phyloP scores from a whole-genome alignment of 306 rosid species.

The Inga leiocalycina region DNA sequence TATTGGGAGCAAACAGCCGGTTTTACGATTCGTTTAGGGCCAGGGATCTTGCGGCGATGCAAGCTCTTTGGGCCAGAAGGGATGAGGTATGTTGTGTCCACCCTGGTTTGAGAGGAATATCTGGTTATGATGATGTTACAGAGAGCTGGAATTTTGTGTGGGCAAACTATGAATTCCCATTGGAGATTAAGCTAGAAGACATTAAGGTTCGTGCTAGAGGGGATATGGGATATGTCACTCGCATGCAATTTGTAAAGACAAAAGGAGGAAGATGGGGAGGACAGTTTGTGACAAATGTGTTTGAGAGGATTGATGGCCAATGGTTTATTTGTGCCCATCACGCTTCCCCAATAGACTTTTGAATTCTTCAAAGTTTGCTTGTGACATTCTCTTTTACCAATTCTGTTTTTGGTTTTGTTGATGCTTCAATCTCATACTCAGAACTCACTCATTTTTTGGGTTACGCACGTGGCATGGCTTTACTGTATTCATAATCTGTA shows the following conservation, averaged over 20 bases:
- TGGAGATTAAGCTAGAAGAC: constrained; percentile 78
- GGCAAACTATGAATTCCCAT: constrained; percentile 94
- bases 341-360: constrained; percentile 83
- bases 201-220: constrained; percentile 72
- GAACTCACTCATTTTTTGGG: neutral
- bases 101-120: constrained; percentile 82
- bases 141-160: constrained; percentile 93
- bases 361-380: constrained; percentile 26
- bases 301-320: constrained; percentile 70
- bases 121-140: constrained; percentile 79
- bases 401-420: constrained; percentile 22
- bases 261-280: constrained; percentile 95
- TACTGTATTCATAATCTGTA: neutral
- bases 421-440: neutral
- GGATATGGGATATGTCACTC: constrained; percentile 79
- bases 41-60: constrained; percentile 89
- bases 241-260: constrained; percentile 87
- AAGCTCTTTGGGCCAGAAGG: constrained; percentile 73
- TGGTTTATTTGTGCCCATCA: constrained; percentile 88
- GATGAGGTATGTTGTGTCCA: constrained; percentile 81
- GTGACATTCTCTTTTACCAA: neutral
- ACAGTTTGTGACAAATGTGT: constrained; percentile 85
- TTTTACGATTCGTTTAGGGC: constrained; percentile 72
- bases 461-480: neutral
- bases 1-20: constrained; percentile 63